Evolutionary conservation across 441 rosid species (phyloP), one percentile per base, ranked within the genome.

Genomic region (Gossypium trilobum): DNA sequence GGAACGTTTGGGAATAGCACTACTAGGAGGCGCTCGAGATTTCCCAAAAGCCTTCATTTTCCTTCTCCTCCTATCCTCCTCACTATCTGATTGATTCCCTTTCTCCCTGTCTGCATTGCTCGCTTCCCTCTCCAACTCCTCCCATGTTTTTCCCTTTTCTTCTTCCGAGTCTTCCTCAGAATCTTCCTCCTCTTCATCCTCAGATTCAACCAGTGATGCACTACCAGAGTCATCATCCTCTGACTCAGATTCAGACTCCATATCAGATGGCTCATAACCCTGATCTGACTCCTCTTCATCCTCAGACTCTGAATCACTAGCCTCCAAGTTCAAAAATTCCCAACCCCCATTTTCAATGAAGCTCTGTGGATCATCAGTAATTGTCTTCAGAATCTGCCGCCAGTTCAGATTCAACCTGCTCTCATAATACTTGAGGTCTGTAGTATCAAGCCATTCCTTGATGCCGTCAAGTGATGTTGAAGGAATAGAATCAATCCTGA

Each of bases 141-240:
- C 98, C 98, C 98, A 93, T 39, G 97, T 90, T 85, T 86, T 90
- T 5, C 98, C 98, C 72, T 88, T 87, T 77, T 93, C 98, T 76
- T 93, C 98, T 79, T 91, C 98, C 0, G 89, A 85, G n/a, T 88
- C 92, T 77, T 79, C 86, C 74, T 83, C 95, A 0, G 89, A 77
- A 64, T 85, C 96, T 19, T 88, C 94, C 22, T 88, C 97, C 7
- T 86, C 96, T 2, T 93, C 98, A 0, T 89, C 97, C 42, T 91
- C 97, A 0, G 98, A 91, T 73, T 91, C 97, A 65, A 91, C 96
- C 63, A 89, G 72, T 0, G 94, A 93, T 60, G 79, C 96, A 20
- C 93, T 87, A 50, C 87, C 91, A 19, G 91, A 86, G 56, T 68
- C 92, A 0, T 87, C 98, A 0, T 91, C 97, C 0, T 88, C 97